Evolutionary conservation across 352 stramenopile species (phyloP).

Genomic region (Thalassiosira livingstoniorum): DNA sequence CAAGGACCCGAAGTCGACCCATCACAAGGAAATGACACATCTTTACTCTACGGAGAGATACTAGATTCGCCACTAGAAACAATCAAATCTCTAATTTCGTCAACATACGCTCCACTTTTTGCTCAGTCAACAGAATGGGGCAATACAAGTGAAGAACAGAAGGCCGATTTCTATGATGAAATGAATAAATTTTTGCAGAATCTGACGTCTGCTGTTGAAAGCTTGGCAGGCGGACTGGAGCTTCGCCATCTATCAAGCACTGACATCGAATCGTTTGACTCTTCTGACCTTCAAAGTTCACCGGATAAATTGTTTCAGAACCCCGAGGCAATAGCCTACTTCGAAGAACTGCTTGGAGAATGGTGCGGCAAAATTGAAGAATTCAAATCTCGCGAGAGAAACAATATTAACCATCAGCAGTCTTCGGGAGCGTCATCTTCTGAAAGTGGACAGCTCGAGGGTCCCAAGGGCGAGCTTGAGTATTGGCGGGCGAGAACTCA

Average conservation of each 20-base stretch:
- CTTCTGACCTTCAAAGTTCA: conserved; percentile 78
- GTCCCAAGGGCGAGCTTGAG: conserved; percentile 96
- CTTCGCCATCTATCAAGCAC: conserved; percentile 83
- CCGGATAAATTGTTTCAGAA: conserved; percentile 79
- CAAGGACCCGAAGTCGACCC: conserved; percentile 67
- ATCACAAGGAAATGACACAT: conserved; percentile 75
- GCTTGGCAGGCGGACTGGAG: conserved; percentile 94
- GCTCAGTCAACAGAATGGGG: conserved; percentile 95
- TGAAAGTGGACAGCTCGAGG: conserved; percentile 68
- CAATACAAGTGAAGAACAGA: conserved; percentile 90
- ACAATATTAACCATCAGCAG: conserved; percentile 29
- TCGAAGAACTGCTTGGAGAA: conserved; percentile 96
- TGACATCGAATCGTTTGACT: conserved; percentile 63
- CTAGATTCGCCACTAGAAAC: conserved; percentile 82
- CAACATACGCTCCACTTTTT: conserved; percentile 92
- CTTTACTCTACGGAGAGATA: conserved; percentile 87
- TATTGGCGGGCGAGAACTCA: conserved; percentile 97
- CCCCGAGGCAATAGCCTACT: conserved; percentile 91
- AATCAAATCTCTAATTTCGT: conserved; percentile 85
- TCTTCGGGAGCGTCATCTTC: conserved; percentile 73
- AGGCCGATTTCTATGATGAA: conserved; percentile 91
- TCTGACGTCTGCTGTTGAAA: conserved; percentile 94
- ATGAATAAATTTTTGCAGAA: conserved; percentile 94
- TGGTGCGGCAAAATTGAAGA: conserved; percentile 81
- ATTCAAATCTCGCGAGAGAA: conserved; percentile 61